Conservation (phyloP, 2,329 filamentous ascomycete genomes). For the Moelleriella libera region DNA sequence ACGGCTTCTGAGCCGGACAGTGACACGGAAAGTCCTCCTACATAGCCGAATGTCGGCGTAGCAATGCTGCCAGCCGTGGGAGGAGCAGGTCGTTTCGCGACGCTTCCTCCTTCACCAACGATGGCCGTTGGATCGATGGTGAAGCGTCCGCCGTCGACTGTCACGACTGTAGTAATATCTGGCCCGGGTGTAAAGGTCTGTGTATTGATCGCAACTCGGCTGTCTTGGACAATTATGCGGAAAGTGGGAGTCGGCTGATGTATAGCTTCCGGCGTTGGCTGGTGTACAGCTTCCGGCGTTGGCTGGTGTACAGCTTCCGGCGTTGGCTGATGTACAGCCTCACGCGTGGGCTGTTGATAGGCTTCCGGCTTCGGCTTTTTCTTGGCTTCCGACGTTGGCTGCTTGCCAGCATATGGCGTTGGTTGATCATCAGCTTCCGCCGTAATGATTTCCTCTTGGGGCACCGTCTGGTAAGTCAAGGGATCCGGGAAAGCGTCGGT, state of each 20-base stretch:
- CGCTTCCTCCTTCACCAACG: conserved; percentile 27
- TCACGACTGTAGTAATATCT: conserved; percentile 25
- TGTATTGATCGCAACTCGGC: conserved; percentile 31
- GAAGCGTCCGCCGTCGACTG: conserved; percentile 26
- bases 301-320: too few species aligned
- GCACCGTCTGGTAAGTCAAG: conserved; percentile 8
- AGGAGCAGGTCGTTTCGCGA: conserved; percentile 23
- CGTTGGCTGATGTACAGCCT: too few species aligned
- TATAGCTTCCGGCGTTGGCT: not conserved
- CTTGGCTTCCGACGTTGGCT: too few species aligned
- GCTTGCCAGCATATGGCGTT: too few species aligned
- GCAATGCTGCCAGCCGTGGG: conserved; percentile 16
- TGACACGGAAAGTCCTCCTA: conserved; percentile 25
- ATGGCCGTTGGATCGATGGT: conserved; percentile 32
- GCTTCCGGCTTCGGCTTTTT: too few species aligned
- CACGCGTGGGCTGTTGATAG: too few species aligned
- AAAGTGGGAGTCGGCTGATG: conserved; percentile 12
- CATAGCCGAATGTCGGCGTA: conserved; percentile 19
- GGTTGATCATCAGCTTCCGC: not conserved
- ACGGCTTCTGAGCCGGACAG: conserved; percentile 25
- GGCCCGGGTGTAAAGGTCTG: conserved; percentile 27
- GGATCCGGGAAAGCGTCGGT: conserved; percentile 1
- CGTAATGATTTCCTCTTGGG: not conserved
- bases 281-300: too few species aligned
- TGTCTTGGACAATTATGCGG: conserved; percentile 28